Base-by-base conservation (phyloP, 768 basidiomycete species). In the Cantharellus anzutake region DNA sequence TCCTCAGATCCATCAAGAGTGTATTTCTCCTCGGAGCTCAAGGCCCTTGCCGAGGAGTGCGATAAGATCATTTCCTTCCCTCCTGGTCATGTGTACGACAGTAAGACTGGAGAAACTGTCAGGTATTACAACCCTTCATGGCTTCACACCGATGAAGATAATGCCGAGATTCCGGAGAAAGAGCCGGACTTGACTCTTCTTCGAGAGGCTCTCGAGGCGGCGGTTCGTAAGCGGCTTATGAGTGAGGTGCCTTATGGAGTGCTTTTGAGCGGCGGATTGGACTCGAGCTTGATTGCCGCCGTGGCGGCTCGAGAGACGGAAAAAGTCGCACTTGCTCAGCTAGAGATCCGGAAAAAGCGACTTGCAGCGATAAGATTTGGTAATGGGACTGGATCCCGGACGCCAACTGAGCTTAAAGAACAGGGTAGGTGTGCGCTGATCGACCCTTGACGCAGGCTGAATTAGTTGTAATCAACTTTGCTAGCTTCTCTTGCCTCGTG, bases 181-280 rank as follows among this genome's bases (percentile, higher is more conserved):
- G 64, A 77, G 3, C 78, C 76, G 7, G 80, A 98, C 69, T 72
- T 84, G 51, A 83, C 75, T 4, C 70, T 78, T 34, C 71, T 99
- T 40, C 80, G 93, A 48, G 81, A 87, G 68, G 77, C 83, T 0
- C 76, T 99, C 38, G 96, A 98, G 72, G 83, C 78, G 39, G 89
- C 96, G 11, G 96, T 99, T 56, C 79, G 82, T 66, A 99, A 98
- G 70, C 78, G 96, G 55, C 73, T 99, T 20, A 99, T 99, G 96
- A 86, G 86, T 39, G 96, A 99, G 71, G 96, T 98, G 5, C 96
- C 96, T 2, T 99, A 93, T 65, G 96, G 96, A 61, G 96, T 99
- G 14, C 77, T 99, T 48, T 78, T 99, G 60, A 90, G 86, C 62
- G 96, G 96, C 53, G 96, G 96, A 29, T 73, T 99, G 59, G 96